Evolutionary conservation across 495 filamentous ascomycete genomes (phyloP), one percentile per base, ranked within the genome.

Genomic region (Clavariopsis aquatica): DNA sequence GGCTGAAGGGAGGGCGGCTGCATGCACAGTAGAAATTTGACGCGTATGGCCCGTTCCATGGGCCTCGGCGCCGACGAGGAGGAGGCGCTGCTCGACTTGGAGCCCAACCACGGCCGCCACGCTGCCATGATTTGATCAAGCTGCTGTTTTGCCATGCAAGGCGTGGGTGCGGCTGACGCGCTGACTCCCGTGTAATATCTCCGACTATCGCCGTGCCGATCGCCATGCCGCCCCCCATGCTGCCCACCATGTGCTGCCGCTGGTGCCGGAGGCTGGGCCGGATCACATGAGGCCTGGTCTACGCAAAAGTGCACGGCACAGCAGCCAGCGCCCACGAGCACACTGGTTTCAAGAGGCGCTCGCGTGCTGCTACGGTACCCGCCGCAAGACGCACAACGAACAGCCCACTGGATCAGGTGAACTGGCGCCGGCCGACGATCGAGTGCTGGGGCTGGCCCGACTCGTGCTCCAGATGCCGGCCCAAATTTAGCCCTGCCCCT

Each of bases 311-410:
- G 49, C 45, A 56, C 45, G 45, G 31, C 22, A 13, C 41, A 22
- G 3, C 7, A 17, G 9, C 29, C 3, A 28, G 38, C 19, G 27
- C n/a, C 20, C 57, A 36, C 43, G 64, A 45, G 57, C n/a, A 36
- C 51, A 41, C 38, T 62, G 68, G 38, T 70, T 62, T 70, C 58
- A 64, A 47, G 38, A 63, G 62, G 49, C 58, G 57, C 58, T 70
- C 54, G 26, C 52, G 52, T 69, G 60, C 28, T 52, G 15, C n/a
- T n/a, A n/a, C n/a, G n/a, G 29, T 27, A 19, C 4, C 27, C 15
- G 27, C 9, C 45, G 1, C 28, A 28, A 52, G 24, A 49, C 17
- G n/a, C 20, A 8, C 5, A 10, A 27, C 4, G 19, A 49, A 24
- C 15, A 24, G 36, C 20, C 46, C 62, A 57, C 34, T 43, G 41